Base-by-base conservation (phyloP, 768 basidiomycete species). In the Holtermanniella nyarrowii region DNA sequence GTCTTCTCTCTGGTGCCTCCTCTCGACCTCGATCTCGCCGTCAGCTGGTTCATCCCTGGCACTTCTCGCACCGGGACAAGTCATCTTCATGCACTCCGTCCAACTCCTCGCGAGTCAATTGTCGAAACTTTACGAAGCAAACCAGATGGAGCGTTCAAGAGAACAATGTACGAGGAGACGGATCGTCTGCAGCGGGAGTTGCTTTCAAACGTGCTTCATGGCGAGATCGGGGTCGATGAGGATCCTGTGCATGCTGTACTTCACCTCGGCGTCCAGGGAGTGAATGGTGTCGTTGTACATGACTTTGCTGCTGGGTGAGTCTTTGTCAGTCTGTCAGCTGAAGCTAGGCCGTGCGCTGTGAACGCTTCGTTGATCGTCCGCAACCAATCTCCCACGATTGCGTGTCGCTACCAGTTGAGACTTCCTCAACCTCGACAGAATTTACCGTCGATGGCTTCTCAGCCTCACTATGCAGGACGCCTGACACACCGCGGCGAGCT, bases 161-260 rank as follows among this genome's bases (percentile, higher is more conserved):
- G 88, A 42, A 87, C 80, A 56, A 88, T 95, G 79, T 96, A 88
- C 64, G 88, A 87, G 20, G 88, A 96, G 74, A 93, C 89, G 3
- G 80, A 79, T 55, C 76, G 84, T 44, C 82, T 89, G 70, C 81
- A 80, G 63, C 68, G 70, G 57, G 80, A 81, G 46, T 72, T 91
- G 26, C 62, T 91, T 47, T 75, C 80, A 46, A 80, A 82, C 7
- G 77, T 95, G 40, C 75, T 80, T 27, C 70, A 75, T 3, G 83
- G 82, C 54, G 81, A 84, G 66, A 84, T 89, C 80, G 88, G 88
- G 56, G 62, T 70, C 13, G 86, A 90, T 70, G 83, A 80, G 76
- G 80, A 89, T 62, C 88, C 89, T 5, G 52, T 85, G 31, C 16
- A 7, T 7, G 31, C 31, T 2, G 75, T 78, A 5, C 73, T 85